Percentiles rank a stretch among this genome's conserved stretches.
Conservation (phyloP, 768 basidiomycete species). For the Pleurotus ostreatus region DNA sequence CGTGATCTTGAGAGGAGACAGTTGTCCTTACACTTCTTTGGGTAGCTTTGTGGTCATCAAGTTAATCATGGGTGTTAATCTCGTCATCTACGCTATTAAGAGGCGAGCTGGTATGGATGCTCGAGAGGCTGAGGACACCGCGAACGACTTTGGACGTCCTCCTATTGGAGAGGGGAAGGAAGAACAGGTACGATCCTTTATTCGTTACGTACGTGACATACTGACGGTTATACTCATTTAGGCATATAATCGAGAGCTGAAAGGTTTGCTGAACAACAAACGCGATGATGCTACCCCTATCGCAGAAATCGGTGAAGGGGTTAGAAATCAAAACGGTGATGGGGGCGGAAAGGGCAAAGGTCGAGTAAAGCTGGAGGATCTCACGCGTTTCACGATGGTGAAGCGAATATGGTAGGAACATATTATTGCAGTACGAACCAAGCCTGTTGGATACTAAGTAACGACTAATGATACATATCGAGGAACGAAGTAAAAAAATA, state of each 20-base stretch:
- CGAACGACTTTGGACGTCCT: conserved; percentile 88
- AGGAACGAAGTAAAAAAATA: no score
- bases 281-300: conserved; percentile 64
- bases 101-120: conserved; percentile 76
- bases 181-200: conserved; percentile 56
- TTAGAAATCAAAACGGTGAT: conserved; percentile 20
- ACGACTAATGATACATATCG: no score
- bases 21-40: neutral
- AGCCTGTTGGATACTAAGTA: no score
- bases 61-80: conserved; percentile 85
- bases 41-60: conserved; percentile 82
- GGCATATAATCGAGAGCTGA: conserved; percentile 82
- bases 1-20: no score
- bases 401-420: conserved; percentile 71
- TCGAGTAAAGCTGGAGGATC: conserved; percentile 75
- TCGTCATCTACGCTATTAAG: conserved; percentile 78
- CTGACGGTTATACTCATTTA: conserved; percentile 19
- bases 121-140: conserved; percentile 64
- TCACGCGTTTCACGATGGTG: conserved; percentile 95
- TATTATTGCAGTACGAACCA: no score
- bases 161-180: conserved; percentile 89
- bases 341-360: conserved; percentile 44
- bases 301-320: conserved; percentile 69
- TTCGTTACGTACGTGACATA: neutral
- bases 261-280: conserved; percentile 61